These are phyloP conservation scores for Medicago truncatula DNA, from an alignment of 306 rosid genomes.

Conservation along the genomic window MtrunA17r5.0-ANR NC_053045.1:6508001-6508500, in stretches of 20 bases:
- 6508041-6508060: too few species aligned
- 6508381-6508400: slow-evolving; percentile 48
- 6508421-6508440: slow-evolving; percentile 74
- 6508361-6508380: slow-evolving; percentile 62
- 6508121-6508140: too few species aligned
- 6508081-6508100: too few species aligned
- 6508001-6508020: too few species aligned
- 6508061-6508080: too few species aligned
- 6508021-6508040: too few species aligned
- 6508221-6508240: slow-evolving; percentile 46
- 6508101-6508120: too few species aligned
- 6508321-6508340: slow-evolving; percentile 54
- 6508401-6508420: slow-evolving; percentile 42
- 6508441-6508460: slow-evolving; percentile 97
- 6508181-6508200: background rate
- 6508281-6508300: background rate
- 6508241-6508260: slow-evolving; percentile 30
- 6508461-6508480: slow-evolving; percentile 72
- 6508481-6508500: slow-evolving; percentile 91
- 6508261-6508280: background rate
- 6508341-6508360: background rate
- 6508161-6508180: background rate
- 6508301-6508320: slow-evolving; percentile 11
- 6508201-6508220: background rate
- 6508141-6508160: background rate